These are phyloP conservation scores for Synchytrium microbalum DNA, from an alignment of 371 early-diverging fungal genomes.

Conservation along the genomic window DNA sequence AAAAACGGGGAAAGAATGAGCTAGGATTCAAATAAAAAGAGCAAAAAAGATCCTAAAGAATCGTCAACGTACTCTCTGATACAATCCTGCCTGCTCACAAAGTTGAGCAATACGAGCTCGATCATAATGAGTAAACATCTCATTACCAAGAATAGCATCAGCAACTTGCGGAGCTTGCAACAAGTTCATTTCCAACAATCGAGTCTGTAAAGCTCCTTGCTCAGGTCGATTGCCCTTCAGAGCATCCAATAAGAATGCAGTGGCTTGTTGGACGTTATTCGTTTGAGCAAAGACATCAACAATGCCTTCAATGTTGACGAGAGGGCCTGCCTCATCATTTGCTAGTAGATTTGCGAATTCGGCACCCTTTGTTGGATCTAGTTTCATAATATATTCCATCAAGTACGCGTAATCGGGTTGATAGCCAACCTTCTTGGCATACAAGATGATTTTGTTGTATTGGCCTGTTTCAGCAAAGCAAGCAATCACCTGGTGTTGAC, in stretches of 20 bases:
- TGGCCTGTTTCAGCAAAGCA: slow-evolving; percentile 96
- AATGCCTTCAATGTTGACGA: slow-evolving; percentile 78
- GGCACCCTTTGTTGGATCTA: slow-evolving; percentile 85
- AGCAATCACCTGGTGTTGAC: slow-evolving; percentile 48
- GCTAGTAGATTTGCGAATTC: slow-evolving; percentile 85
- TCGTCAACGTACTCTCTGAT: slow-evolving; percentile 63
- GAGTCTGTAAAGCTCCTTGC: slow-evolving; percentile 87
- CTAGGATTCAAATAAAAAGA: not conserved
- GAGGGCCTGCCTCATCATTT: slow-evolving; percentile 74
- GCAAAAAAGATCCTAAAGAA: no score
- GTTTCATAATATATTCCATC: slow-evolving; percentile 81
- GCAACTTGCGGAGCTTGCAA: slow-evolving; percentile 96
- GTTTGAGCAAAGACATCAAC: slow-evolving; percentile 88
- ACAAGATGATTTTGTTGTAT: slow-evolving; percentile 89
- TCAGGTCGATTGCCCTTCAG: slow-evolving; percentile 84
- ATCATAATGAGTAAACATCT: slow-evolving; percentile 93
- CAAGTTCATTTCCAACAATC: slow-evolving; percentile 94
- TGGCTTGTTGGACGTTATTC: slow-evolving; percentile 92
- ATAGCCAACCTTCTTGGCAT: slow-evolving; percentile 89
- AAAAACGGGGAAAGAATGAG: not conserved
- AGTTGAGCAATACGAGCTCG: slow-evolving; percentile 79
- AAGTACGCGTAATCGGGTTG: slow-evolving; percentile 85
- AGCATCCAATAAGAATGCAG: slow-evolving; percentile 91
- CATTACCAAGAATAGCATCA: slow-evolving; percentile 92
- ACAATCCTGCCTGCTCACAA: slow-evolving; percentile 95